Conservation (phyloP, 2,329 filamentous ascomycete species). For the Neoarthrinium moseri region DNA sequence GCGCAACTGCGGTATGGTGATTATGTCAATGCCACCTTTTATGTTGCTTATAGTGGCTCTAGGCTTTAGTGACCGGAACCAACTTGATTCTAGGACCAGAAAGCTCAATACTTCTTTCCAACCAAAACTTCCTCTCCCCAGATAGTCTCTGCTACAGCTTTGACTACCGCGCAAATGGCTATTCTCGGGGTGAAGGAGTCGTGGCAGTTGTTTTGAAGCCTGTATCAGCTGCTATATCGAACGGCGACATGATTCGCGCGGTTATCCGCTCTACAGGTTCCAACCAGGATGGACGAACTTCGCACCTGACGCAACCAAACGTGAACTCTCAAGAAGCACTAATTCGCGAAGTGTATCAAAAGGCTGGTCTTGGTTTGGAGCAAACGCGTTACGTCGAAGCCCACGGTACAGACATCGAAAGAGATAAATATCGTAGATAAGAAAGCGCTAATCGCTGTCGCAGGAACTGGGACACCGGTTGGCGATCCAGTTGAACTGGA, state of each 20-base stretch:
- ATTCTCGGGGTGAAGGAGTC: slow-evolving; percentile 46
- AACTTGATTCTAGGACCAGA: slow-evolving; percentile 24
- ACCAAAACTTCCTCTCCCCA: slow-evolving; percentile 36
- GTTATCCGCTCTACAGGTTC: slow-evolving; percentile 23
- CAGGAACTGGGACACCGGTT: slow-evolving; percentile 35
- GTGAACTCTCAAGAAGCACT: slow-evolving; percentile 20
- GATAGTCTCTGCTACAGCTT: slow-evolving; percentile 11
- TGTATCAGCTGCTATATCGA: slow-evolving; percentile 39
- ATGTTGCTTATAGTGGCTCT: not conserved
- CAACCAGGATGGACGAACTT: slow-evolving; percentile 19
- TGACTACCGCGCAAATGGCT: slow-evolving; percentile 11
- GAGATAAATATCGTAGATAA: no score
- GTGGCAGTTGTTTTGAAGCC: slow-evolving; percentile 47
- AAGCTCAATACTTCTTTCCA: slow-evolving; percentile 10
- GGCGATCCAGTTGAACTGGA: slow-evolving; percentile 35
- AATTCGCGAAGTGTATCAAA: slow-evolving; percentile 24
- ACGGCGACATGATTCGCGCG: slow-evolving; percentile 31
- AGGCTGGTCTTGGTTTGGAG: not conserved
- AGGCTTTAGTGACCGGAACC: slow-evolving; percentile 24
- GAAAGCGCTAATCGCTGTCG: no score
- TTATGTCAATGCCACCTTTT: not conserved
- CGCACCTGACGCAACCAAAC: slow-evolving; percentile 16
- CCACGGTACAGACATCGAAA: slow-evolving; percentile 5
- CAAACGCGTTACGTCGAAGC: slow-evolving; percentile 22
- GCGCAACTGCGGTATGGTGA: slow-evolving; percentile 4